Percentiles rank a stretch among this genome's conserved stretches.
Conservation (phyloP, 73 alveolate genomes). For the Effrenium voratum region DNA sequence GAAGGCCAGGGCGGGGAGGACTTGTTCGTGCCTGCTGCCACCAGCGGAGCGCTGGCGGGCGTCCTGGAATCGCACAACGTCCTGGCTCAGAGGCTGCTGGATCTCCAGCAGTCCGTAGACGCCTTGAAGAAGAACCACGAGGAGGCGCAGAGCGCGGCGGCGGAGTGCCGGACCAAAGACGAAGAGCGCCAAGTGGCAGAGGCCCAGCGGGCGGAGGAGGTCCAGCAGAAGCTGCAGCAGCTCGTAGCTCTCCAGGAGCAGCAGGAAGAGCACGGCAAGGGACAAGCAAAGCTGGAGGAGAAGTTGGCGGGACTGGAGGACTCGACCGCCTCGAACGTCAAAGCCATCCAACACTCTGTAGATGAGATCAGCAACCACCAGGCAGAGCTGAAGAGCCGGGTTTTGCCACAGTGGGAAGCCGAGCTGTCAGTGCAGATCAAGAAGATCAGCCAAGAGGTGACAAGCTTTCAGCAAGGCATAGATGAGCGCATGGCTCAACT, state of each 20-base stretch:
- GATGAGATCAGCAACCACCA: constrained; percentile 43
- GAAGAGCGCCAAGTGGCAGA: background rate
- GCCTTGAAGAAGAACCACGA: background rate
- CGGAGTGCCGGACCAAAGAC: constrained; percentile 10
- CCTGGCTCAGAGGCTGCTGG: background rate
- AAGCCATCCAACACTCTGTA: background rate
- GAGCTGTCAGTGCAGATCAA: constrained; percentile 13
- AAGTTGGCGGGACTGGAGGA: background rate
- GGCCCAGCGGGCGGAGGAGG: background rate
- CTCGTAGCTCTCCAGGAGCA: background rate
- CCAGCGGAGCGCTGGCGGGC: background rate
- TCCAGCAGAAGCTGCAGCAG: background rate
- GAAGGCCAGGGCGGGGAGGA: too few species aligned
- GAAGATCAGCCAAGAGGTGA: background rate
- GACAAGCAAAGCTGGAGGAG: background rate
- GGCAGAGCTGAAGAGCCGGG: constrained; percentile 29
- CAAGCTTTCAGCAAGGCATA: background rate
- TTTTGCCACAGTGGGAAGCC: constrained; percentile 18
- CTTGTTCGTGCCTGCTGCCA: background rate
- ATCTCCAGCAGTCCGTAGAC: background rate
- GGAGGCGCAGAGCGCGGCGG: background rate
- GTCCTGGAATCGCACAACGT: constrained; percentile 10
- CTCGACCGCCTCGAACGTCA: background rate
- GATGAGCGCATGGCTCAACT: background rate
- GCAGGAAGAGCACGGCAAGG: background rate